A percentile compares a stretch with the other conserved stretches of the same genome.
These are phyloP conservation scores for Backusella sp. DNA, from an alignment of 192 early-diverging fungal genomes.

Conservation along the genomic window DNA sequence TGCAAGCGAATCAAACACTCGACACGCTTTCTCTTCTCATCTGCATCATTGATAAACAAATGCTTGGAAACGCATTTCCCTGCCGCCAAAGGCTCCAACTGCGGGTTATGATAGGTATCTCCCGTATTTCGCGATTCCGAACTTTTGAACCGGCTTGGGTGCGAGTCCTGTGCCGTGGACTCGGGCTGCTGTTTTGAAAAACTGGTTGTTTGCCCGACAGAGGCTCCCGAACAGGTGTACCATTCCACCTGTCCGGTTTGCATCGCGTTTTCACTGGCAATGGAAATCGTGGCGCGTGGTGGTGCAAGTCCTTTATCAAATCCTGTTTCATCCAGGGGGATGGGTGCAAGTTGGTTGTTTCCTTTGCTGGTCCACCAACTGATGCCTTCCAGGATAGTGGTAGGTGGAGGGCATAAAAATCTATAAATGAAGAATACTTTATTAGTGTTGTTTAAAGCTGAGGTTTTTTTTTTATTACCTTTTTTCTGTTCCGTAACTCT, in stretches of 20 bases:
- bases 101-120: constrained; percentile 23
- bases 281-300: constrained; percentile 54
- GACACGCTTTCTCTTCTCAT: constrained; percentile 80
- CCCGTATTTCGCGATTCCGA: constrained; percentile 22
- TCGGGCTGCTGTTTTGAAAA: neutral
- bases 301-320: constrained; percentile 22
- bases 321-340: neutral
- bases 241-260: constrained; percentile 57
- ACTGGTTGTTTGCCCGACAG: constrained; percentile 25
- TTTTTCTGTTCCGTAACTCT: constrained; percentile 92
- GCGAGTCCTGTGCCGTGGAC: neutral
- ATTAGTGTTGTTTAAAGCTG: neutral
- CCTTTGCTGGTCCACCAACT: constrained; percentile 60
- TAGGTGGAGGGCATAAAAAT: constrained; percentile 84
- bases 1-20: constrained; percentile 74
- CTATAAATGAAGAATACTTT: constrained; percentile 24
- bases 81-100: constrained; percentile 40
- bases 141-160: constrained; percentile 17
- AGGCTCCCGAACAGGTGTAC: constrained; percentile 40
- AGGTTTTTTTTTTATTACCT: constrained; percentile 38
- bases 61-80: constrained; percentile 82
- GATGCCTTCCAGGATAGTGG: constrained; percentile 71
- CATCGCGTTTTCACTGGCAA: constrained; percentile 51
- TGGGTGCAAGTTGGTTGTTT: neutral
- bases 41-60: constrained; percentile 82